These are phyloP conservation scores for Cardiospermum halicacabum DNA, from an alignment of 345 rosid genomes.

Conservation along the genomic window DNA sequence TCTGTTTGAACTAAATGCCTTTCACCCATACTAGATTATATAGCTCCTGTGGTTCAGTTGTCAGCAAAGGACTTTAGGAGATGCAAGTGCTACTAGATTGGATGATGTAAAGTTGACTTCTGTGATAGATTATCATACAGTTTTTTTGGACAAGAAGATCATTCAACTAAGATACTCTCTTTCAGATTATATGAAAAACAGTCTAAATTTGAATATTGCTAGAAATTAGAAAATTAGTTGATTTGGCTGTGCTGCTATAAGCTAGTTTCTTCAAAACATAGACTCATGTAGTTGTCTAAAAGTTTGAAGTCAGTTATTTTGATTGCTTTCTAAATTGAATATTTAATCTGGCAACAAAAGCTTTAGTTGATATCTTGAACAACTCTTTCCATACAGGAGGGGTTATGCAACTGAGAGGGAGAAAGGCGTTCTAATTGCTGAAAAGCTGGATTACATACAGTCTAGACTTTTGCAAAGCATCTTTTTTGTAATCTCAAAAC, in stretches of 20 bases:
- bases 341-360: not conserved
- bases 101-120: slow-evolving; percentile 1
- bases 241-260: not conserved
- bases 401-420: slow-evolving; percentile 95
- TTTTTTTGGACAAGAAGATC: not conserved
- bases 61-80: not conserved
- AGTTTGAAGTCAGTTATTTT: not conserved
- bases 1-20: not conserved
- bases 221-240: not conserved
- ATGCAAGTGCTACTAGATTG: not conserved
- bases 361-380: not conserved
- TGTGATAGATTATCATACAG: not conserved
- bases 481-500: slow-evolving; percentile 62
- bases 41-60: not conserved
- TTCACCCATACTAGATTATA: not conserved
- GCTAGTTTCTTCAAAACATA: not conserved
- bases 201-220: not conserved
- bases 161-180: not conserved
- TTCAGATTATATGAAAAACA: slow-evolving; percentile 2
- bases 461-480: slow-evolving; percentile 66
- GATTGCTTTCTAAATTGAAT: not conserved
- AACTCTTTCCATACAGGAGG: slow-evolving; percentile 48
- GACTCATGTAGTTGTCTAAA: not conserved
- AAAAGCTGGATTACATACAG: slow-evolving; percentile 87
- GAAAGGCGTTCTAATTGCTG: slow-evolving; percentile 78